Evolutionary conservation across 139 green algal species (phyloP).

Genomic region (Closterium sp.): DNA sequence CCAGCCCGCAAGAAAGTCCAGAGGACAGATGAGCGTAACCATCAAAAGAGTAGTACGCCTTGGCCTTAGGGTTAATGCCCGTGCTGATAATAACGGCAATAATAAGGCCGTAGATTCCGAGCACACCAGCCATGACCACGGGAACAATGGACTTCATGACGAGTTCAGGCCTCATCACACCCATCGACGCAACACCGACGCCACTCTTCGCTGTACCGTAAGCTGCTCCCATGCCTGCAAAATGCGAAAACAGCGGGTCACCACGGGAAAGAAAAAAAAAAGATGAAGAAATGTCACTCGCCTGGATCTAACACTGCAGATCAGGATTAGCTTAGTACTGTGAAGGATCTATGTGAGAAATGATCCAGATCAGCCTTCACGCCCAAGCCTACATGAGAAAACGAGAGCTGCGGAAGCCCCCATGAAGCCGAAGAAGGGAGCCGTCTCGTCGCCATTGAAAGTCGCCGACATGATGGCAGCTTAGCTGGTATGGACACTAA

Average conservation of each 20-base stretch:
- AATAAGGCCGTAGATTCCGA: conserved; percentile 99
- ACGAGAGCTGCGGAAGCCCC: conserved; percentile 89
- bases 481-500: not conserved
- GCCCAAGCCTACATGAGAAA: conserved; percentile 82
- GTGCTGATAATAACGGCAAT: conserved; percentile 98
- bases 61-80: conserved; percentile 70
- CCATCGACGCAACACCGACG: conserved; percentile 98
- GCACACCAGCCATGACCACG: conserved; percentile 98
- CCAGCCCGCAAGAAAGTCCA: conserved; percentile 92
- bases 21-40: conserved; percentile 95
- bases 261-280: not conserved
- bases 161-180: conserved; percentile 98
- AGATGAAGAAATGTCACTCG: not conserved
- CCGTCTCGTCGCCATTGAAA: conserved; percentile 55
- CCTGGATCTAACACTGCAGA: conserved; percentile 14
- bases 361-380: not conserved
- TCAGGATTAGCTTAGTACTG: not conserved
- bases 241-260: not conserved
- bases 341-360: not conserved
- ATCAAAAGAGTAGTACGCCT: conserved; percentile 94
- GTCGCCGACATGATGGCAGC: not conserved
- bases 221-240: conserved; percentile 89
- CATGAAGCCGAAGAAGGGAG: conserved; percentile 98
- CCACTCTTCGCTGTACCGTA: conserved; percentile 98
- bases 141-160: conserved; percentile 99